phyloP scores from a whole-genome alignment of 805 yeast species.

The Ogataea naganishii region DNA sequence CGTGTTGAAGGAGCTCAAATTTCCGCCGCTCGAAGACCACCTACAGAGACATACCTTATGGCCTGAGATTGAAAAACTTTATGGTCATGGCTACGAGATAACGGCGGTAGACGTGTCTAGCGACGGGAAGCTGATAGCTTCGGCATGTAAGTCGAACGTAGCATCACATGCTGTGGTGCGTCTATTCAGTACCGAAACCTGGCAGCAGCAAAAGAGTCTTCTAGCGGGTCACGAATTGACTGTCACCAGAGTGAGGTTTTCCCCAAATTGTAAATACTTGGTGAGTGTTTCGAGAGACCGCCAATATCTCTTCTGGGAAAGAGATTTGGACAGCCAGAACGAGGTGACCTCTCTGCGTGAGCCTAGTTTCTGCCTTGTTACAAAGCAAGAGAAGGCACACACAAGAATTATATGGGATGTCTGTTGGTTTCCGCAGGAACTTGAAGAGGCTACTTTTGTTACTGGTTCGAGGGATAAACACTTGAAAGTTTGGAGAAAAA shows the following conservation, averaged over 20 bases:
- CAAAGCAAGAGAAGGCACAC: conserved; percentile 62
- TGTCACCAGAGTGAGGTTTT: conserved; percentile 73
- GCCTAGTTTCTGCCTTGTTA: conserved; percentile 10
- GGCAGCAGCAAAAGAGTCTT: conserved; percentile 56
- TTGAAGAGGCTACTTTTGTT: conserved; percentile 40
- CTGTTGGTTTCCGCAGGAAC: conserved; percentile 62
- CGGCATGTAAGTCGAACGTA: conserved; percentile 86
- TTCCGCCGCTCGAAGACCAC: conserved; percentile 85
- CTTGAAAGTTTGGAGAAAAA: conserved; percentile 55
- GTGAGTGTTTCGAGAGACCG: conserved; percentile 87
- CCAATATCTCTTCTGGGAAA: conserved; percentile 67
- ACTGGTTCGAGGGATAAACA: conserved; percentile 84
- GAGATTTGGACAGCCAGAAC: conserved; percentile 14
- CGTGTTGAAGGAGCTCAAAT: conserved; percentile 32
- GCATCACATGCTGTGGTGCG: conserved; percentile 81
- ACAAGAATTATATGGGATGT: conserved; percentile 93
- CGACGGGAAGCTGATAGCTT: conserved; percentile 57
- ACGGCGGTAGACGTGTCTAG: conserved; percentile 68
- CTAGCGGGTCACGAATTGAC: conserved; percentile 74
- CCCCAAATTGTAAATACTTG: conserved; percentile 55
- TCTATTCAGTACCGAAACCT: conserved; percentile 49
- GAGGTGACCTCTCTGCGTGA: conserved; percentile 17
- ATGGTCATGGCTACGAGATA: conserved; percentile 97
- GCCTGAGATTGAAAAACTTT: conserved; percentile 91
- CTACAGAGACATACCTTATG: conserved; percentile 86